Percentiles rank a stretch among this genome's conserved stretches.
Evolutionary conservation across 129 eudicot genomes (phyloP).

Genomic region (Tagetes patula): DNA sequence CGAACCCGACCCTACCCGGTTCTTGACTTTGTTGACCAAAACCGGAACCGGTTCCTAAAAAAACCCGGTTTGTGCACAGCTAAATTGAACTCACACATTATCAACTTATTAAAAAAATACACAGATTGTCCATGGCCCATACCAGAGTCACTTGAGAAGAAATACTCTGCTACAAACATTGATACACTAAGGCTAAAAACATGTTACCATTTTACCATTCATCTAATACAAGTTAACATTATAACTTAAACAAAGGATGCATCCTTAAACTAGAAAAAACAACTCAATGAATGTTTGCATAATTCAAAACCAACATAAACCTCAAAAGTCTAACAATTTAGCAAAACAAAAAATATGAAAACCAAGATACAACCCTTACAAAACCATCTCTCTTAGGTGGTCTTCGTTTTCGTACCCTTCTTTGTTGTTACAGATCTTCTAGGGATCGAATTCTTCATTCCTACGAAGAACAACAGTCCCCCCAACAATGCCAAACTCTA

Average conservation of each 20-base stretch:
- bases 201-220: background rate
- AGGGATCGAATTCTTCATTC: conserved; percentile 38
- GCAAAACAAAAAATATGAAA: conserved; percentile 24
- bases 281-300: conserved; percentile 33
- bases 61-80: no score
- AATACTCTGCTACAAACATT: no score
- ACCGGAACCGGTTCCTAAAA: no score
- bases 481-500: conserved; percentile 44
- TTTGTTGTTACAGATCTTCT: conserved; percentile 31
- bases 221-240: background rate
- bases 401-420: conserved; percentile 35
- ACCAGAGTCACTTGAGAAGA: no score
- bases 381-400: conserved; percentile 22
- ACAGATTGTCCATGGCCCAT: no score
- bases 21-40: no score
- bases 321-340: conserved; percentile 23
- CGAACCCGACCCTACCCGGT: no score
- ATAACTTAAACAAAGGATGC: conserved; percentile 14
- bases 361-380: conserved; percentile 26
- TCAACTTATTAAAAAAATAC: no score
- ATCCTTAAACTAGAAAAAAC: conserved; percentile 20
- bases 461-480: conserved; percentile 38
- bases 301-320: conserved; percentile 21
- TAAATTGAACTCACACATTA: no score
- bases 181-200: no score